A percentile compares a stretch with the other conserved stretches of the same genome.
These are phyloP conservation scores for Mycena rosella DNA, from an alignment of 768 basidiomycete genomes.

Conservation along the genomic window DNA sequence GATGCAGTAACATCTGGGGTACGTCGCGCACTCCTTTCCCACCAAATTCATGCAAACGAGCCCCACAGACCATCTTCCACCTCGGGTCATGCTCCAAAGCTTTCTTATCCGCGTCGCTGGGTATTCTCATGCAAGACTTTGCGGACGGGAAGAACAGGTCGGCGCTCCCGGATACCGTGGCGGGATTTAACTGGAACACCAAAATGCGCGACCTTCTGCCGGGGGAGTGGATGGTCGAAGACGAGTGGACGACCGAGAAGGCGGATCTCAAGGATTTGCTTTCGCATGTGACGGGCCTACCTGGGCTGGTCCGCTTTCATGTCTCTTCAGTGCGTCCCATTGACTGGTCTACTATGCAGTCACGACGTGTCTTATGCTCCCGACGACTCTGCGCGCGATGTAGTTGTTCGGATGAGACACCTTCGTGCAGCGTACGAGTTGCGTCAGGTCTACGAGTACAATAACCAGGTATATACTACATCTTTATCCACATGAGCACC, in stretches of 20 bases:
- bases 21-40: constrained; percentile 21
- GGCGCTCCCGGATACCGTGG: constrained; percentile 46
- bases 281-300: constrained; percentile 53
- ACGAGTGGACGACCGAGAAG: constrained; percentile 54
- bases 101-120: constrained; percentile 53
- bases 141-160: constrained; percentile 49
- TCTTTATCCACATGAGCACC: background rate
- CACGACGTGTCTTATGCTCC: constrained; percentile 46
- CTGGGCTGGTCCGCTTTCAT: constrained; percentile 38
- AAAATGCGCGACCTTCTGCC: constrained; percentile 54
- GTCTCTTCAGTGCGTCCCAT: background rate
- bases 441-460: constrained; percentile 49
- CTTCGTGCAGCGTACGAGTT: constrained; percentile 48
- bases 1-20: constrained; percentile 50
- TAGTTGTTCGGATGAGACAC: constrained; percentile 43
- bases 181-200: constrained; percentile 51
- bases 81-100: constrained; percentile 53
- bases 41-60: constrained; percentile 17
- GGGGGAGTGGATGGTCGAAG: constrained; percentile 54
- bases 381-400: constrained; percentile 40
- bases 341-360: constrained; percentile 25
- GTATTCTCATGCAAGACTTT: constrained; percentile 59
- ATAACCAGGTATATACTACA: constrained; percentile 44
- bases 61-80: background rate
- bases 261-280: constrained; percentile 52